Evolutionary conservation across 768 basidiomycete genomes (phyloP).

Genomic region (Suillus spraguei): DNA sequence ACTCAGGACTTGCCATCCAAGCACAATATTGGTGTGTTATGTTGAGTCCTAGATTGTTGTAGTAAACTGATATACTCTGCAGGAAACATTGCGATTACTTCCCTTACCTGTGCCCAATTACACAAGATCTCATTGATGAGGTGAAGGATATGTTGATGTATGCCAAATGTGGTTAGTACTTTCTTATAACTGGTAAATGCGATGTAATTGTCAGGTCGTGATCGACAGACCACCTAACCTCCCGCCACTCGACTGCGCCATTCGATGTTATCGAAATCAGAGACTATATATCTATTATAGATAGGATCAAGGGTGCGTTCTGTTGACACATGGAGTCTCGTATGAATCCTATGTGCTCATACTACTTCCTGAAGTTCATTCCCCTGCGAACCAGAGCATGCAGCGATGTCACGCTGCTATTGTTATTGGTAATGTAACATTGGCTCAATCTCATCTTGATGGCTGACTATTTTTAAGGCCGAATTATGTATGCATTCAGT

Average conservation of each 20-base stretch:
- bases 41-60: neutral
- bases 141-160: neutral
- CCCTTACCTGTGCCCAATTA: constrained; percentile 15
- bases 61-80: constrained; percentile 1
- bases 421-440: constrained; percentile 22
- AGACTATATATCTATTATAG: constrained; percentile 27
- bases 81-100: constrained; percentile 40
- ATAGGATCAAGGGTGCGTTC: constrained; percentile 27
- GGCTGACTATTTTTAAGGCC: constrained; percentile 24
- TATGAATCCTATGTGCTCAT: neutral
- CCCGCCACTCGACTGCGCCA: constrained; percentile 27
- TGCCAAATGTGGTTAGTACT: constrained; percentile 8
- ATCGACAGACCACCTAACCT: constrained; percentile 30
- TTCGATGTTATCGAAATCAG: constrained; percentile 22
- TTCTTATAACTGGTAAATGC: neutral
- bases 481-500: constrained; percentile 35
- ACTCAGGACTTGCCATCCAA: constrained; percentile 38
- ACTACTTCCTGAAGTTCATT: neutral
- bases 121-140: neutral
- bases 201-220: neutral
- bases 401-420: constrained; percentile 21
- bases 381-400: neutral
- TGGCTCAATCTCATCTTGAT: neutral
- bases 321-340: neutral
- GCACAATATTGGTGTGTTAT: constrained; percentile 38